phyloP scores from a whole-genome alignment of 805 yeast species.

The Starmerella vaccinii region DNA sequence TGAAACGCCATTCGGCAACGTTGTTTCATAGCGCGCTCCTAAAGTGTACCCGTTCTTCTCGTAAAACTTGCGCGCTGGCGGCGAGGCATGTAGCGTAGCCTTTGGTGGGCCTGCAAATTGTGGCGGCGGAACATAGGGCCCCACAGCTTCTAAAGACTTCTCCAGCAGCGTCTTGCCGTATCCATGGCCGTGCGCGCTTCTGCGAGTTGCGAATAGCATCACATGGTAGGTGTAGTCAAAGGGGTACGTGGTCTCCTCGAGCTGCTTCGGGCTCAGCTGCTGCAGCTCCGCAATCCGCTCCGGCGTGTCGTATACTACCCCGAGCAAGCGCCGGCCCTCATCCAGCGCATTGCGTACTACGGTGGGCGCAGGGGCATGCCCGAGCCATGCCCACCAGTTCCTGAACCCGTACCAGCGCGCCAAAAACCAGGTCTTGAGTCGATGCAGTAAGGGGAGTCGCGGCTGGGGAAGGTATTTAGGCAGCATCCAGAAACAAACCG shows the following conservation, averaged over 20 bases:
- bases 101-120: slow-evolving; percentile 14
- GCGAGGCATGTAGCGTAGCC: slow-evolving; percentile 11
- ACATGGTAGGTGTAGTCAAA: slow-evolving; percentile 10
- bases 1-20: slow-evolving; percentile 2
- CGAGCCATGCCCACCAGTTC: background rate
- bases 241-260: slow-evolving; percentile 13
- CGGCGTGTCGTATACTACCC: slow-evolving; percentile 2
- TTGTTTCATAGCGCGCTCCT: slow-evolving; percentile 1
- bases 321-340: slow-evolving; percentile 6
- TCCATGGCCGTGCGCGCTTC: slow-evolving; percentile 15
- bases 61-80: slow-evolving; percentile 19
- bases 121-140: slow-evolving; percentile 7
- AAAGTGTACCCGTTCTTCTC: background rate
- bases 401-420: background rate
- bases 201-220: slow-evolving; percentile 7
- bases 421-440: slow-evolving; percentile 2
- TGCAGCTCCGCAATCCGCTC: slow-evolving; percentile 7
- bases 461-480: slow-evolving; percentile 5
- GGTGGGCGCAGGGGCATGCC: background rate
- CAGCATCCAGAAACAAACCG: background rate
- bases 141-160: background rate
- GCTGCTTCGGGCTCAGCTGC: background rate
- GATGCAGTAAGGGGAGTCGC: background rate
- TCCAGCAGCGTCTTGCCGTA: slow-evolving; percentile 9
- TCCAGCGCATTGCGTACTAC: slow-evolving; percentile 2